Percentiles rank a stretch among this genome's conserved stretches.
Conservation (phyloP, 2,329 filamentous ascomycete genomes). For the Scopulariopsis brevicaulis region DNA sequence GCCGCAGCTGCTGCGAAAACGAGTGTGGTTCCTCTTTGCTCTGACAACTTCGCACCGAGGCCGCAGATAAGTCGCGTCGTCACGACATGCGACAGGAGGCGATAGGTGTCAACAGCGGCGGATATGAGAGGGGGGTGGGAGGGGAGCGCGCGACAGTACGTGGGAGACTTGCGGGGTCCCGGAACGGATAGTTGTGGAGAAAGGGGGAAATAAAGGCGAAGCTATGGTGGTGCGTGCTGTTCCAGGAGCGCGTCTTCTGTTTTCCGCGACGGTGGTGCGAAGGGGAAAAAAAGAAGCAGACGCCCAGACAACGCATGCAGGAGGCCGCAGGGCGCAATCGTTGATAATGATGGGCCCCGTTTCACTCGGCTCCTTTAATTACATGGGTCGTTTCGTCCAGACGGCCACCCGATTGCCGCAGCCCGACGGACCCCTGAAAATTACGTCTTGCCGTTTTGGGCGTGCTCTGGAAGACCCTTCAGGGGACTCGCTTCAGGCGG, state of each 20-base stretch:
- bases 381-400: slow-evolving; percentile 3
- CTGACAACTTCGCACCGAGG: background rate
- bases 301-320: background rate
- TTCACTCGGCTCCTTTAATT: slow-evolving; percentile 3
- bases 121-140: background rate
- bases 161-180: background rate
- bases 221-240: background rate
- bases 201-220: background rate
- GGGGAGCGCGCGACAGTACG: background rate
- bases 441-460: background rate
- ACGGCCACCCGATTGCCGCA: background rate
- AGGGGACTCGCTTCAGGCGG: background rate
- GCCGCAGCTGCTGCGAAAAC: background rate
- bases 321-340: background rate
- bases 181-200: background rate
- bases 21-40: background rate
- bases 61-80: background rate
- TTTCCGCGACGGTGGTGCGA: background rate
- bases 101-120: background rate
- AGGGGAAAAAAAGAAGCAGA: background rate
- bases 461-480: background rate
- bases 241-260: background rate
- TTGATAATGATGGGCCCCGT: background rate
- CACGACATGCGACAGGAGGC: slow-evolving; percentile 1
- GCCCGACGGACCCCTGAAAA: background rate